These are phyloP conservation scores for Saccharomyces hybrid DNA, from an alignment of 1,139 yeast species.

Conservation along the genomic window DNA sequence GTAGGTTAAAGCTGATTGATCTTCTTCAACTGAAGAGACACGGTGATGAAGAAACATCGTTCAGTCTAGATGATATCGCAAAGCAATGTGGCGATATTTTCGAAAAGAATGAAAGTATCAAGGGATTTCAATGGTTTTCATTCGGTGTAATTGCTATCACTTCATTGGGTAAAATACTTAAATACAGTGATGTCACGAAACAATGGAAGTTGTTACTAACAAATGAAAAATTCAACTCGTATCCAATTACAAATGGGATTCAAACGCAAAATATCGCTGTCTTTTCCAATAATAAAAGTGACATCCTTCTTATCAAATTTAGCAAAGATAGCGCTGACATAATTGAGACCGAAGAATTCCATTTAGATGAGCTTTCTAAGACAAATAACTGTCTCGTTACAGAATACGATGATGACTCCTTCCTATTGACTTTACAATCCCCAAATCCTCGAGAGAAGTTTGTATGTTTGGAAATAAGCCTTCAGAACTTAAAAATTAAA, in stretches of 20 bases:
- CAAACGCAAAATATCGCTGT: constrained; percentile 36
- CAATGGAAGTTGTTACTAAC: constrained; percentile 33
- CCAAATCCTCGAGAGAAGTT: constrained; percentile 60
- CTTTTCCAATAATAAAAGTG: constrained; percentile 49
- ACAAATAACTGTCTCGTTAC: constrained; percentile 46
- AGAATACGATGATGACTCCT: constrained; percentile 22
- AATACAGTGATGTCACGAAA: constrained; percentile 25
- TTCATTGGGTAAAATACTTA: constrained; percentile 50
- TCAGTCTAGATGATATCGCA: constrained; percentile 34
- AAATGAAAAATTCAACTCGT: constrained; percentile 38
- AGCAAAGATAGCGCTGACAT: constrained; percentile 23
- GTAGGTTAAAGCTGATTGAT: constrained; percentile 61
- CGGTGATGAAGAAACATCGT: constrained; percentile 26
- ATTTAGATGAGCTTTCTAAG: constrained; percentile 35
- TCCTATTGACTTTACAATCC: constrained; percentile 48
- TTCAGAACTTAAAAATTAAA: constrained; percentile 21
- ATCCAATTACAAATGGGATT: constrained; percentile 47
- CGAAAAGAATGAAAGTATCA: constrained; percentile 49
- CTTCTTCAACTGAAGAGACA: constrained; percentile 31
- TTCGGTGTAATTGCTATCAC: constrained; percentile 49
- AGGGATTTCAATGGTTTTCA: constrained; percentile 47
- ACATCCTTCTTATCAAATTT: constrained; percentile 42
- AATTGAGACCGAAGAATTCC: constrained; percentile 10
- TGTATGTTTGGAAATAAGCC: constrained; percentile 37
- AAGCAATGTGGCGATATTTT: constrained; percentile 28